Evolutionary conservation across 768 basidiomycete species (phyloP).

Genomic region (Leccinum aurantiacum): DNA sequence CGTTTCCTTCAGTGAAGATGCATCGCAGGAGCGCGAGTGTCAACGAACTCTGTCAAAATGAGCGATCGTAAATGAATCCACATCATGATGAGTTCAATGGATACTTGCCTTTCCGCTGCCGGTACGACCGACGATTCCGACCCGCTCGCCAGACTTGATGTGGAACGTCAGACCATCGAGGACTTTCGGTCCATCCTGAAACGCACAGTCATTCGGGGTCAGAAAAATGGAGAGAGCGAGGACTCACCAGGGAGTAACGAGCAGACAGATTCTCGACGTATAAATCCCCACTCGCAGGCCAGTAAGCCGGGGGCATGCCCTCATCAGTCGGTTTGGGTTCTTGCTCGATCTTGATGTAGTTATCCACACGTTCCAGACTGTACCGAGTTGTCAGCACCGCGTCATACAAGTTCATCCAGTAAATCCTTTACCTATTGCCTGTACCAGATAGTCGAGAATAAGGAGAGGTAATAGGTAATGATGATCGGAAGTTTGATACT

Average conservation of each 20-base stretch:
- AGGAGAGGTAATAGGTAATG: neutral
- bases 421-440: slow-evolving; percentile 1
- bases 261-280: slow-evolving; percentile 8
- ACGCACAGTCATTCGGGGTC: neutral
- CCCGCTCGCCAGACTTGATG: slow-evolving; percentile 4
- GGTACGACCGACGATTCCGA: slow-evolving; percentile 4
- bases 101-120: slow-evolving; percentile 5
- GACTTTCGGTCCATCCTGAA: slow-evolving; percentile 1
- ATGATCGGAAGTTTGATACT: slow-evolving; percentile 43
- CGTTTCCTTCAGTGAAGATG: neutral
- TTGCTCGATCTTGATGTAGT: neutral
- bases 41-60: slow-evolving; percentile 3
- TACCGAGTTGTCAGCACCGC: neutral
- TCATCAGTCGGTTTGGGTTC: neutral
- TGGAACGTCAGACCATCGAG: slow-evolving; percentile 1
- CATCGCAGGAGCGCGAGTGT: slow-evolving; percentile 7
- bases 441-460: neutral
- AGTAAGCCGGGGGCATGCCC: neutral
- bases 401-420: neutral
- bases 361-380: slow-evolving; percentile 5
- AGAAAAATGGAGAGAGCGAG: no score
- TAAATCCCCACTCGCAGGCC: slow-evolving; percentile 1
- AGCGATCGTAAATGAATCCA: neutral
- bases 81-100: no score
- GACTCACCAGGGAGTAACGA: slow-evolving; percentile 3